Evolutionary conservation across 2,329 filamentous ascomycete genomes (phyloP).

Genomic region (Ascochyta koolunga): DNA sequence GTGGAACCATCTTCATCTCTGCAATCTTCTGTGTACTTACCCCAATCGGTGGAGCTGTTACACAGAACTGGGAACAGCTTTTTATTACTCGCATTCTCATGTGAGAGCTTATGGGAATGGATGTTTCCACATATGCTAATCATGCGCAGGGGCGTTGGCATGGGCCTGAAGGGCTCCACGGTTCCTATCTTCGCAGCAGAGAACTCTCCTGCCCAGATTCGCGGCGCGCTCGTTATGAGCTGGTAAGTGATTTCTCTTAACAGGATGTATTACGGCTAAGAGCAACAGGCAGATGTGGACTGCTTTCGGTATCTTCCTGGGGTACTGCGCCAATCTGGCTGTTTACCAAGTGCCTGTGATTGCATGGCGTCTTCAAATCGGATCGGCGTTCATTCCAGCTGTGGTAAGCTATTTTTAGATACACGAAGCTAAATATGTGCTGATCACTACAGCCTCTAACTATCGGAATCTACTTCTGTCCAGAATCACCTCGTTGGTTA

Average conservation of each 20-base stretch:
- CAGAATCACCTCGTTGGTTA: constrained; percentile 44
- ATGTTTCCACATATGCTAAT: neutral
- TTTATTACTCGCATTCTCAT: constrained; percentile 29
- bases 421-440: neutral
- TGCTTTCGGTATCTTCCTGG: constrained; percentile 36
- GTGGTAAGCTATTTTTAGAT: constrained; percentile 16
- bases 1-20: constrained; percentile 39
- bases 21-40: constrained; percentile 33
- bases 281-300: constrained; percentile 50
- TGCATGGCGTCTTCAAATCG: constrained; percentile 50
- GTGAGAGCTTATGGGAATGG: neutral
- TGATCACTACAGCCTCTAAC: constrained; percentile 28
- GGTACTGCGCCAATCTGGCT: constrained; percentile 40
- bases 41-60: constrained; percentile 31
- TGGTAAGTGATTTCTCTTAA: constrained; percentile 27
- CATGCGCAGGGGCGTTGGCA: constrained; percentile 29
- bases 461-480: constrained; percentile 51
- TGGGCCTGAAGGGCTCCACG: constrained; percentile 42
- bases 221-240: constrained; percentile 56
- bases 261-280: neutral
- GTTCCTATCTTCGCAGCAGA: constrained; percentile 55
- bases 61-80: constrained; percentile 31
- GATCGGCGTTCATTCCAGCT: constrained; percentile 49
- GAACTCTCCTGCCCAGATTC: constrained; percentile 54
- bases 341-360: constrained; percentile 41